phyloP scores from a whole-genome alignment of 2,329 filamentous ascomycete genomes.

The Colletotrichum sp. region DNA sequence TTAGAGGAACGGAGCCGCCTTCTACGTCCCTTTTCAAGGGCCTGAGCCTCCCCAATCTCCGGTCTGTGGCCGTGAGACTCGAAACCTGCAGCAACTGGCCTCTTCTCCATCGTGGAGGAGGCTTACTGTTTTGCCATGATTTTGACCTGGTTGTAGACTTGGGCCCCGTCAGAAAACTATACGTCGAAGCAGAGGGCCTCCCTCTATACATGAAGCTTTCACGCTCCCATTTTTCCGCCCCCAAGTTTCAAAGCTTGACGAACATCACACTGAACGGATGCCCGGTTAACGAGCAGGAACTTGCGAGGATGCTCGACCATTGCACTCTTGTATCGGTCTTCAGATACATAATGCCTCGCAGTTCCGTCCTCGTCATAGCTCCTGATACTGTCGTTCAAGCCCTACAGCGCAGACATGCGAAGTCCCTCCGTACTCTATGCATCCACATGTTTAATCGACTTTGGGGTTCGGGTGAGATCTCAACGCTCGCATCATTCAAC shows the following conservation, averaged over 20 bases:
- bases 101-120: fast-evolving
- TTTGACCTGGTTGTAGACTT: background rate
- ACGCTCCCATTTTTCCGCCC: fast-evolving
- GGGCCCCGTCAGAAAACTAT: background rate
- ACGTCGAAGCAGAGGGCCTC: background rate
- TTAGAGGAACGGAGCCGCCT: background rate
- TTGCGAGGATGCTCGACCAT: background rate
- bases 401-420: background rate
- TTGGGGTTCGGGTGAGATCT: background rate
- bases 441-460: background rate
- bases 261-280: background rate
- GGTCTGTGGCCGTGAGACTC: background rate
- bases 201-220: background rate
- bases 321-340: background rate
- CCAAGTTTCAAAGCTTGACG: background rate
- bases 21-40: background rate
- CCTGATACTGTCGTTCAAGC: background rate
- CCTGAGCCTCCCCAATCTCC: background rate
- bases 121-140: background rate
- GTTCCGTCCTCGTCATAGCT: background rate
- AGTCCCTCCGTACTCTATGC: background rate
- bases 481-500: background rate
- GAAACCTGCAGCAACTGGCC: background rate
- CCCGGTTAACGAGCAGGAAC: background rate
- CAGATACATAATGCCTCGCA: background rate